phyloP scores from a whole-genome alignment of 1,284 basidiomycete genomes.

The Ustilago shanxiensis region DNA sequence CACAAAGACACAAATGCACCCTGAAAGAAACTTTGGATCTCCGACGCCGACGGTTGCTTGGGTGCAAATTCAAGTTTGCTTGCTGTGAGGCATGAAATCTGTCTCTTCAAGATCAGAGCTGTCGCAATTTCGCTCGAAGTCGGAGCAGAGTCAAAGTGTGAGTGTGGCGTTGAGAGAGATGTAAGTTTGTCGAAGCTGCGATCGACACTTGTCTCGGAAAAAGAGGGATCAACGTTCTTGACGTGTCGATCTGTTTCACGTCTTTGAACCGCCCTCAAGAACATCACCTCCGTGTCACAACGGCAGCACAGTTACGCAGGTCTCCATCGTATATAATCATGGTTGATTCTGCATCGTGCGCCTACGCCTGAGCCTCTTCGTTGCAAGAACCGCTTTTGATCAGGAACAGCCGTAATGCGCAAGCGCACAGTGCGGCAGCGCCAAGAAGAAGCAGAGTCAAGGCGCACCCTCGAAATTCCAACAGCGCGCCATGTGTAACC shows the following conservation, averaged over 20 bases:
- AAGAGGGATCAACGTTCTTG: neutral
- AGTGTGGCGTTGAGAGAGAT: neutral
- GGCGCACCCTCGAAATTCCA: constrained; percentile 7
- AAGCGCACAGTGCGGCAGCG: neutral
- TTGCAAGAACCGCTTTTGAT: neutral
- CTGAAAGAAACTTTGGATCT: constrained; percentile 7
- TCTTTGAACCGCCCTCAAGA: neutral
- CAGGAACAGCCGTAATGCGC: neutral
- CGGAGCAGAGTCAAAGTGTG: neutral
- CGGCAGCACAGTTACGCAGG: neutral
- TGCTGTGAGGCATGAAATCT: too few relatives aligned
- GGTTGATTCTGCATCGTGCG: too few relatives aligned
- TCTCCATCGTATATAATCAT: too few relatives aligned
- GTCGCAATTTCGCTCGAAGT: too few relatives aligned
- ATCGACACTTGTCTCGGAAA: neutral
- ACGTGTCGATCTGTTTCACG: constrained; percentile 3
- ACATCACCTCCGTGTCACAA: neutral
- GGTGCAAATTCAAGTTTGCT: too few relatives aligned
- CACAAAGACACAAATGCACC: neutral
- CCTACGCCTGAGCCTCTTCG: neutral
- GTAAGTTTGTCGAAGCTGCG: neutral
- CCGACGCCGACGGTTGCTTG: constrained; percentile 24
- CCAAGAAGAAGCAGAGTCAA: constrained; percentile 1
- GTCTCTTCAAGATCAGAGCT: neutral
- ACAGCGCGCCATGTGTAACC: constrained; percentile 3